Evolutionary conservation across 768 basidiomycete genomes (phyloP), one percentile per base, ranked within the genome.

Genomic region (Pleurotus eryngii): DNA sequence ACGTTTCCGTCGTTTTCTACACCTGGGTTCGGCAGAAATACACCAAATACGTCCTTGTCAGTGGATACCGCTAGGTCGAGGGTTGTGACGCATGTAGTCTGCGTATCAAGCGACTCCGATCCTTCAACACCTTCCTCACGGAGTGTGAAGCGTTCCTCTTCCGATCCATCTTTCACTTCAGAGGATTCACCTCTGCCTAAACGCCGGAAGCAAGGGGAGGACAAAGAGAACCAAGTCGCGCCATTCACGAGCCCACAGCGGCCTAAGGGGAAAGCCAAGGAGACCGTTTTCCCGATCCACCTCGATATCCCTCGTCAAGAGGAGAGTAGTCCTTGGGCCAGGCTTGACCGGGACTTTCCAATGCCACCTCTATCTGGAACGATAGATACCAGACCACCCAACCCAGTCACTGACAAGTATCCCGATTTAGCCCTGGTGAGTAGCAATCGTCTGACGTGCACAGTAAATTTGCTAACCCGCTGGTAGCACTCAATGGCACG

Each of bases 401-500:
- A 22, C 20, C 45, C 40, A 46, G 11, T 6, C 9, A 35, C 22
- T 22, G 54, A 56, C 11, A 56, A 60, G 46, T 66, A 71, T 53
- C 60, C 63, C 3, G 70, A 74, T 56, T 61, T 75, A 12, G 27
- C 64, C 48, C 56, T 57, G 37, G 73, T 74, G 60, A 38, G 64
- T 50, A 38, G 3, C 18, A 26, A 18, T 38, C 27, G 38, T 43
- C 15, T 2, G 20, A 26, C 24, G 24, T 5, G 24, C 40, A 42
- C 45, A 26, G 17, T 54, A 43, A 43, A 17, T 12, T n/a, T 46
- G 4, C 59, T 50, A 7, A 42, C 45, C 7, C 18, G 14, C 39
- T 39, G 18, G 8, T 46, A 78, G 76, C 69, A 69, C 59, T 68
- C 73, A 26, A 49, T 59, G 2, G 69, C 68, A 17, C 58, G 61